Evolutionary conservation across 2,329 filamentous ascomycete genomes (phyloP), one percentile per base, ranked within the genome.

Genomic region (Fusarium kyushuense): DNA sequence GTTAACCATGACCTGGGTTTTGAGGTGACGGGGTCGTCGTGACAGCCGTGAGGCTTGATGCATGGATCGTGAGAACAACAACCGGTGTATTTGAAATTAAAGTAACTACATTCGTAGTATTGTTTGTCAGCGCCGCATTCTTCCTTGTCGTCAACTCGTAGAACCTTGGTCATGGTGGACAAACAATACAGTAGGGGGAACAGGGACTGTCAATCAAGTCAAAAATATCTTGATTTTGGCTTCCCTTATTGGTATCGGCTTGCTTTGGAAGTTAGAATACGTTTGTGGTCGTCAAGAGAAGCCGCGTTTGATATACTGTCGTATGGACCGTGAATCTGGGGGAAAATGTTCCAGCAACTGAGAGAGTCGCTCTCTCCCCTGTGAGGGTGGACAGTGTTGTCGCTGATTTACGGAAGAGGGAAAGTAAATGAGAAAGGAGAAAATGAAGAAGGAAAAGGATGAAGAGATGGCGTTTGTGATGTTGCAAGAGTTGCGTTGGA

Each of bases 21-120:
- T 16, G 46, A 27, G 38, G 51, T 47, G 46, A 58, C 38, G 25
- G 32, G 25, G 19, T 38, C 23, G 45, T 66, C 57, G 38, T 42
- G 49, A 17, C 41, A 54, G 38, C 63, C 63, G 19, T 41, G 63
- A 53, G 63, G 63, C n/a, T 41, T 51, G 30, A 63, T 63, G 69
- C 85, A 87, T 17, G 83, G 79, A 61, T 84, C 72, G 16, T 78
- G 71, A 16, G 75, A 71, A 71, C 84, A 87, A 68, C 85, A 87
- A 19, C 82, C 84, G 23, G 12, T 10, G 6, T 17, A 69, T 4
- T 51, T 58, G 65, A 81, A 84, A 32, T 66, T 63, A 66, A 74
- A 80, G 47, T 52, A 40, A 16, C 47, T 60, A 65, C 83, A 86
- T 25, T 62, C 49, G 65, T 81, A 84, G 64, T 76, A 83, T 30